Percentiles rank a stretch among this genome's conserved stretches.
These are phyloP conservation scores for Aspergillus sp. DNA, from an alignment of 2,329 filamentous ascomycete species.

Conservation along the genomic window DNA sequence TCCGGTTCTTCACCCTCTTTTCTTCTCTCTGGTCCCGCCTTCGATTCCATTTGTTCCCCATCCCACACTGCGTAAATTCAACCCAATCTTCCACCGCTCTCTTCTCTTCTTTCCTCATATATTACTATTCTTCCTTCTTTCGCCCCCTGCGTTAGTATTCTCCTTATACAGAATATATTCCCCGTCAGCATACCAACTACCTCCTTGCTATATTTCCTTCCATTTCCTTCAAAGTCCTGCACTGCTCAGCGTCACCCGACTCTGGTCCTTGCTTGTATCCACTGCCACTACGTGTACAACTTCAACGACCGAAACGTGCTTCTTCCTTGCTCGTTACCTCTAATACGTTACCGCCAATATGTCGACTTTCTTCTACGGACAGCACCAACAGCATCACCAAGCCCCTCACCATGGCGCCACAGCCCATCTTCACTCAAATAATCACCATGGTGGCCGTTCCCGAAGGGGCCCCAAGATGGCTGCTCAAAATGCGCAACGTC, in stretches of 20 bases:
- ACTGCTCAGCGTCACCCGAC: slow-evolving; percentile 2
- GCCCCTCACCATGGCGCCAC: slow-evolving; percentile 51
- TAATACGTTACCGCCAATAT: slow-evolving; percentile 34
- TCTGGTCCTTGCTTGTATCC: slow-evolving; percentile 27
- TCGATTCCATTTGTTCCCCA: slow-evolving; percentile 24
- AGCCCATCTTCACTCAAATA: slow-evolving; percentile 61
- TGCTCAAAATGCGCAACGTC: slow-evolving; percentile 79
- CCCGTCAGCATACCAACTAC: slow-evolving; percentile 17
- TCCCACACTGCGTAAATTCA: slow-evolving; percentile 25
- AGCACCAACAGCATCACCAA: slow-evolving; percentile 49
- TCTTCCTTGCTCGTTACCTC: slow-evolving; percentile 5
- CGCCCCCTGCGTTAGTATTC: slow-evolving; percentile 16
- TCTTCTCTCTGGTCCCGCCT: slow-evolving; percentile 26
- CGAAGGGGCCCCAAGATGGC: slow-evolving; percentile 80
- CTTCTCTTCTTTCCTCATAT: slow-evolving; percentile 17
- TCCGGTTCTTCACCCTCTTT: slow-evolving; percentile 21
- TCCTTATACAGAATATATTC: slow-evolving; percentile 18
- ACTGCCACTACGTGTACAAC: slow-evolving; percentile 21
- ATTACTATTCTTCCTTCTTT: slow-evolving; percentile 13
- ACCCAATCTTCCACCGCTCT: slow-evolving; percentile 16
- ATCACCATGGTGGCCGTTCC: slow-evolving; percentile 80
- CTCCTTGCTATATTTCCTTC: slow-evolving; percentile 23
- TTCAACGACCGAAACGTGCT: slow-evolving; percentile 20
- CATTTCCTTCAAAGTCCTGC: slow-evolving; percentile 17
- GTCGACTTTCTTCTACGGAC: slow-evolving; percentile 50